phyloP scores from a whole-genome alignment of 352 stramenopile genomes.

The Phytophthora nicotianae region DNA sequence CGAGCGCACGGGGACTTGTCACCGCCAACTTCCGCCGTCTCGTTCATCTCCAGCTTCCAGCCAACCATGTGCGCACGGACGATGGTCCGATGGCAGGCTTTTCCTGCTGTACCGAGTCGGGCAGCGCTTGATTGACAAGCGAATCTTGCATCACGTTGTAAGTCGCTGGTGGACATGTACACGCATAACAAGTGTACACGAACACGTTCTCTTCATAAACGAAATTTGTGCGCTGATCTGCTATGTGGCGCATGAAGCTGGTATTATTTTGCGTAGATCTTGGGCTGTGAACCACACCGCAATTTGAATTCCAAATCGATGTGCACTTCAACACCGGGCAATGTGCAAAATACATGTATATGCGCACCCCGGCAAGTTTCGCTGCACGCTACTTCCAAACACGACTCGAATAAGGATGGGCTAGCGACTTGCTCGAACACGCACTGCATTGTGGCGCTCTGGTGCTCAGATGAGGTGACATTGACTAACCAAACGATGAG shows the following conservation, averaged over 20 bases:
- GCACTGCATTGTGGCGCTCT: slow-evolving; percentile 10
- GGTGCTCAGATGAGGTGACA: slow-evolving; percentile 22
- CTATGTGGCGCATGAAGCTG: slow-evolving; percentile 22
- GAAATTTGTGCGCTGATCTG: slow-evolving; percentile 34
- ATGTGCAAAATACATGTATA: slow-evolving; percentile 13
- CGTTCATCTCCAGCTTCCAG: slow-evolving; percentile 29
- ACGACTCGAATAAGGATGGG: slow-evolving; percentile 27
- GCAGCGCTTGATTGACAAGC: slow-evolving; percentile 1
- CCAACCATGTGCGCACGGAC: slow-evolving; percentile 20
- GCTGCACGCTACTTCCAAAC: slow-evolving; percentile 28
- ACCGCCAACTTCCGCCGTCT: slow-evolving; percentile 21
- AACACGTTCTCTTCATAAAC: not conserved
- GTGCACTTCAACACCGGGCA: slow-evolving; percentile 29
- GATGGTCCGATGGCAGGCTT: slow-evolving; percentile 29
- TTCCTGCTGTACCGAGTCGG: slow-evolving; percentile 13
- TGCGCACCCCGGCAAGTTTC: slow-evolving; percentile 25
- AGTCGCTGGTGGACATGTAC: no score
- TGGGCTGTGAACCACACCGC: slow-evolving; percentile 13
- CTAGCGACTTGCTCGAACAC: slow-evolving; percentile 29
- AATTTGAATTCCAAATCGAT: slow-evolving; percentile 9
- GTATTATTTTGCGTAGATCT: slow-evolving; percentile 40
- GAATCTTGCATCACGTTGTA: slow-evolving; percentile 33
- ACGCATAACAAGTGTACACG: slow-evolving; percentile 13
- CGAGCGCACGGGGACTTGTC: slow-evolving; percentile 13
- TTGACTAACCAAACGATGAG: slow-evolving; percentile 29